Percentiles rank a stretch among this genome's conserved stretches.
phyloP scores from a whole-genome alignment of 305 asterid genomes.

The Fraxinus paxiana region DNA sequence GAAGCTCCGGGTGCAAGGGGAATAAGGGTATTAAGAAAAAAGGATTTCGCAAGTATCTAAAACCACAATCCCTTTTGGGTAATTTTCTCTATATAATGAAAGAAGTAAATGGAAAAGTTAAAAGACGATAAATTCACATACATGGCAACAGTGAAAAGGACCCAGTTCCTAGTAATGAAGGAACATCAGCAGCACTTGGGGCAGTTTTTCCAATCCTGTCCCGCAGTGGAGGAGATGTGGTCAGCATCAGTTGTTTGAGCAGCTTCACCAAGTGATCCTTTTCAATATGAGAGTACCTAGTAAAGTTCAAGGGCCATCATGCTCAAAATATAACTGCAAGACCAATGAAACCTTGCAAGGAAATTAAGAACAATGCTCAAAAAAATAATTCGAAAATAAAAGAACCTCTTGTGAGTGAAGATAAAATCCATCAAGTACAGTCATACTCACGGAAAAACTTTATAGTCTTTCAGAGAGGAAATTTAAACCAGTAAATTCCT shows the following conservation, averaged over 20 bases:
- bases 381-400: background rate
- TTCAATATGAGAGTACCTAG: constrained; percentile 80
- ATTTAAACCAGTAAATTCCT: background rate
- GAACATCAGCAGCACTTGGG: constrained; percentile 90
- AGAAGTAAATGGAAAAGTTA: constrained; percentile 9
- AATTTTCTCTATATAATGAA: background rate
- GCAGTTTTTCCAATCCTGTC: constrained; percentile 41
- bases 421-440: constrained; percentile 8
- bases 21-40: background rate
- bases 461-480: background rate
- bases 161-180: constrained; percentile 91
- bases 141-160: constrained; percentile 72
- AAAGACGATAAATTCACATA: constrained; percentile 37
- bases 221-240: constrained; percentile 58
- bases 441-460: background rate
- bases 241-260: constrained; percentile 74
- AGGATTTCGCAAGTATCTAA: background rate
- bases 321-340: constrained; percentile 4
- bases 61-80: background rate
- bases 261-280: constrained; percentile 76
- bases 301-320: constrained; percentile 19
- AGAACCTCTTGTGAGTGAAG: constrained; percentile 10
- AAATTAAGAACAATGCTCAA: constrained; percentile 3
- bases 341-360: constrained; percentile 20
- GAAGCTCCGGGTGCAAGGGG: background rate